Evolutionary conservation across 139 green algal species (phyloP).

Genomic region (Chlorella sp.): DNA sequence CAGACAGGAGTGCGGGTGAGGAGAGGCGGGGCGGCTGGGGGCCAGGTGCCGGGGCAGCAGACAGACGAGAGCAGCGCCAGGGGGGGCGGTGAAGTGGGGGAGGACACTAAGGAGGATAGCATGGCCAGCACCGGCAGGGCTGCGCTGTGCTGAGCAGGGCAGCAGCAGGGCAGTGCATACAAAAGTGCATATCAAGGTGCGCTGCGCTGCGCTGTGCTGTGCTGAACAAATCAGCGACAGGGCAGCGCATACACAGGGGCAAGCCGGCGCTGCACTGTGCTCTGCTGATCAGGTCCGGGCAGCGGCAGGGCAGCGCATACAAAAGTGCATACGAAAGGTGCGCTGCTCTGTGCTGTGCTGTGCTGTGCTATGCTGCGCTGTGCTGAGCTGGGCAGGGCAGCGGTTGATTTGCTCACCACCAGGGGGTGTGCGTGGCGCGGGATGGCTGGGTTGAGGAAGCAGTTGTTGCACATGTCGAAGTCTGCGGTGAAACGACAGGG

Average conservation of each 20-base stretch:
- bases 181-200: no score
- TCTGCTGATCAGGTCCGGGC: neutral
- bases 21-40: neutral
- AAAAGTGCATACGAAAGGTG: no score
- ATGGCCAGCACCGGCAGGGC: neutral
- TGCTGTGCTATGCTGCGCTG: neutral
- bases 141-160: neutral
- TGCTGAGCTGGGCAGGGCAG: neutral
- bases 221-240: neutral
- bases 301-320: no score
- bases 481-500: constrained; percentile 54
- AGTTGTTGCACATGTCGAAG: constrained; percentile 94
- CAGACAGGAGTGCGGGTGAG: neutral
- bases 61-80: neutral
- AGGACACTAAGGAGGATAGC: no score
- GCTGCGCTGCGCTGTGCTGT: neutral
- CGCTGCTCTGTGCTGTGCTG: neutral
- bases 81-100: neutral
- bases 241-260: neutral
- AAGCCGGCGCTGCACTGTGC: neutral
- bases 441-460: constrained; percentile 57
- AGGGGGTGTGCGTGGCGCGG: constrained; percentile 78
- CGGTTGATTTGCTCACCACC: constrained; percentile 37
- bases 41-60: neutral
- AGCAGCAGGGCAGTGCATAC: neutral